A percentile compares a stretch with the other conserved stretches of the same genome.
Evolutionary conservation across 257 asterid genomes (phyloP).

Genomic region (Pogostemon cablin): DNA sequence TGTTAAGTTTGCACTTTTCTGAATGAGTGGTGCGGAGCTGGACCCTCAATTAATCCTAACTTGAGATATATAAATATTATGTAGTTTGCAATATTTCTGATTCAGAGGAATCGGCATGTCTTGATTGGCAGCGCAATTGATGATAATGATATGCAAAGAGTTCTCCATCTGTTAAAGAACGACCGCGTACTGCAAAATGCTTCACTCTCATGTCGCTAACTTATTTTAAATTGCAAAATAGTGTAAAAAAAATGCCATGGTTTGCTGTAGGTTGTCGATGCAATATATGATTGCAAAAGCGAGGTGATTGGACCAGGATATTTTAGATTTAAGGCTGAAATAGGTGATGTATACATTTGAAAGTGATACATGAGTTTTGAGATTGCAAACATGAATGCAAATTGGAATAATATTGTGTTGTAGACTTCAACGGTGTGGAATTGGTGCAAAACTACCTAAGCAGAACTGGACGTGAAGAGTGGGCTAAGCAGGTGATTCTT

Average conservation of each 20-base stretch:
- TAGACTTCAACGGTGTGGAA: slow-evolving; percentile 92
- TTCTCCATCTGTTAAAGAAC: slow-evolving; percentile 73
- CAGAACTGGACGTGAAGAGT: slow-evolving; percentile 91
- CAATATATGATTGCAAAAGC: slow-evolving; percentile 93
- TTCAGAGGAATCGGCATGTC: slow-evolving; percentile 98
- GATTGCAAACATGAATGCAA: slow-evolving; percentile 8
- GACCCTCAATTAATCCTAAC: slow-evolving; percentile 27
- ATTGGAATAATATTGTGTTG: slow-evolving; percentile 36
- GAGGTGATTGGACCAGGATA: slow-evolving; percentile 99
- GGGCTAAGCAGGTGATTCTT: slow-evolving; percentile 84
- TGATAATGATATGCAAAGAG: slow-evolving; percentile 84
- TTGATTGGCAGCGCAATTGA: slow-evolving; percentile 97
- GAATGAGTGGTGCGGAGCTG: not conserved
- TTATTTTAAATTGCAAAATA: slow-evolving; percentile 19
- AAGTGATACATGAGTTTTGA: slow-evolving; percentile 21
- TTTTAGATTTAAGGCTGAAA: slow-evolving; percentile 97
- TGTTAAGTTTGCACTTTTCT: no score
- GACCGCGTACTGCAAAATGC: slow-evolving; percentile 66
- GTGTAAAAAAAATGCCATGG: slow-evolving; percentile 27
- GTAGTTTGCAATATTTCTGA: slow-evolving; percentile 94
- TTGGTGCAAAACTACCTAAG: slow-evolving; percentile 85
- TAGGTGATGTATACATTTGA: slow-evolving; percentile 57
- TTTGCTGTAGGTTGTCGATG: slow-evolving; percentile 76
- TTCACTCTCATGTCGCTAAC: slow-evolving; percentile 17
- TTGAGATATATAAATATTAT: slow-evolving; percentile 20